Conservation (phyloP, 495 filamentous ascomycete species). For the Chaetomium cochliodes region DNA sequence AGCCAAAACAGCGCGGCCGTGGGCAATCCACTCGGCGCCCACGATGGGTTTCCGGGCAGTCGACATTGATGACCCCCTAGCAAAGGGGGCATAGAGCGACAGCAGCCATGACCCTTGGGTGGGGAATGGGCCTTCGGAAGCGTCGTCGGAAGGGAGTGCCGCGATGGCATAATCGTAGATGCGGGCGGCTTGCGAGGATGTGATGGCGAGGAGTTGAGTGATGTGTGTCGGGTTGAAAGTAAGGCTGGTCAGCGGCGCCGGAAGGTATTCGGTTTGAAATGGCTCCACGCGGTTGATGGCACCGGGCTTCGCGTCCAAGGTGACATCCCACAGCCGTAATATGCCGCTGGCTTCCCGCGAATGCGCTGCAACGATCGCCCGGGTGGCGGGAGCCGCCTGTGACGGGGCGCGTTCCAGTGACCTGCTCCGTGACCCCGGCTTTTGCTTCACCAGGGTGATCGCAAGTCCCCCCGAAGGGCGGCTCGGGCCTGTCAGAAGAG, state of each 20-base stretch:
- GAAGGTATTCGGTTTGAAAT: slow-evolving; percentile 62
- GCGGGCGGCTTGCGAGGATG: slow-evolving; percentile 65
- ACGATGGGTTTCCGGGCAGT: slow-evolving; percentile 69
- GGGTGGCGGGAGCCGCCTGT: slow-evolving; percentile 21
- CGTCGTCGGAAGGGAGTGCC: slow-evolving; percentile 46
- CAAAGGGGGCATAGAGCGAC: slow-evolving; percentile 67
- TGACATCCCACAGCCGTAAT: slow-evolving; percentile 49
- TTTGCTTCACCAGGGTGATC: slow-evolving; percentile 60
- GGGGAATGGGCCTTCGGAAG: slow-evolving; percentile 50
- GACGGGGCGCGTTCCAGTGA: slow-evolving; percentile 37
- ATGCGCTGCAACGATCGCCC: slow-evolving; percentile 52
- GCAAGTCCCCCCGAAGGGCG: slow-evolving; percentile 64
- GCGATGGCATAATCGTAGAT: slow-evolving; percentile 56
- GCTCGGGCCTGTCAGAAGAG: slow-evolving; percentile 58
- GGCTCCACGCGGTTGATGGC: slow-evolving; percentile 50
- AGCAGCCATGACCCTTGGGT: slow-evolving; percentile 63
- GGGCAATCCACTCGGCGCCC: slow-evolving; percentile 80
- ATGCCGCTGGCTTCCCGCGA: slow-evolving; percentile 66
- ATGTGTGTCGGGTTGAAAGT: slow-evolving; percentile 67
- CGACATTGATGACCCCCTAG: slow-evolving; percentile 42
- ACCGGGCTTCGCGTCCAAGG: slow-evolving; percentile 41
- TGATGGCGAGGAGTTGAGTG: slow-evolving; percentile 65
- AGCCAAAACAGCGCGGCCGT: slow-evolving; percentile 71
- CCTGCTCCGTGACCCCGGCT: slow-evolving; percentile 33
- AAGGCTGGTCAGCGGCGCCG: slow-evolving; percentile 63